phyloP scores from a whole-genome alignment of 78 protist species.

The Dictyostelium citrinum region DNA sequence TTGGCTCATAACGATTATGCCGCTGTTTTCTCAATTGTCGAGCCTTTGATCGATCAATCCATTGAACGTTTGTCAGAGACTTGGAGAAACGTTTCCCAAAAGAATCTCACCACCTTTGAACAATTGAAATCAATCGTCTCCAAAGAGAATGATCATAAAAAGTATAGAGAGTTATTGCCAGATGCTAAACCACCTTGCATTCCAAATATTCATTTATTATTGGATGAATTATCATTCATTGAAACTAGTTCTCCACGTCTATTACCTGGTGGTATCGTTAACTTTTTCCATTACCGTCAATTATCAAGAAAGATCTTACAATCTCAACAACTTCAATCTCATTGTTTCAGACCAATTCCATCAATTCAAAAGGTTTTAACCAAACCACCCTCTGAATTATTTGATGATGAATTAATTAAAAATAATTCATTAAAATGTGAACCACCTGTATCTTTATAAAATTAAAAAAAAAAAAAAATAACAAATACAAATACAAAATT shows the following conservation, averaged over 20 bases:
- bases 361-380: conserved; percentile 51
- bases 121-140: background rate
- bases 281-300: conserved; percentile 78
- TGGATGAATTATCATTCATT: conserved; percentile 47
- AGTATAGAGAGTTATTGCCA: conserved; percentile 27
- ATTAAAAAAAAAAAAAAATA: background rate
- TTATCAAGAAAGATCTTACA: conserved; percentile 39
- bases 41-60: background rate
- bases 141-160: conserved; percentile 58
- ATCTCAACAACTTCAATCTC: conserved; percentile 40
- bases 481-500: no score
- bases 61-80: conserved; percentile 60
- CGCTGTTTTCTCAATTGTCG: conserved; percentile 32
- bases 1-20: conserved; percentile 10
- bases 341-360: conserved; percentile 41
- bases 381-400: conserved; percentile 52
- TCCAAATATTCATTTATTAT: conserved; percentile 32
- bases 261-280: conserved; percentile 69
- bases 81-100: background rate
- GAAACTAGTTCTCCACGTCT: conserved; percentile 49
- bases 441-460: conserved; percentile 10
- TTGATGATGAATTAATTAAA: conserved; percentile 52
- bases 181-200: conserved; percentile 64
- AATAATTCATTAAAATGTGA: conserved; percentile 26
- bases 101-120: background rate